Conservation (phyloP, 2,329 filamentous ascomycete genomes). For the Pseudophaeomoniella oleicola region DNA sequence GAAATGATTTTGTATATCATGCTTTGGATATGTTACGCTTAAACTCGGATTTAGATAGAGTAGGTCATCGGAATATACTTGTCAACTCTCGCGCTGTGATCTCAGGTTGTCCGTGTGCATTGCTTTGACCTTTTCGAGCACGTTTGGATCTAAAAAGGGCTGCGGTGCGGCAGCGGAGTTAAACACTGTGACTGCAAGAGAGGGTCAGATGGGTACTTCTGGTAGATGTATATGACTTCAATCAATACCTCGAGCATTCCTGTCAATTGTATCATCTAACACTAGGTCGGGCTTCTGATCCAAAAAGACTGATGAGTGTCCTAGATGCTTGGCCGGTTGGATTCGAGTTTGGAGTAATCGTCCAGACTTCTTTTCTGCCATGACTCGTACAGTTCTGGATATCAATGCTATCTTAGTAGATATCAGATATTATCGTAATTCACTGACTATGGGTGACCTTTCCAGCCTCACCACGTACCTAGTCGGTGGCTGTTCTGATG, state of each 20-base stretch:
- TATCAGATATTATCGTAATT: too few relatives aligned
- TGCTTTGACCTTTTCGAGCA: constrained; percentile 13
- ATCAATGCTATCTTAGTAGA: background rate
- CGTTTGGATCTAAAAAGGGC: constrained; percentile 23
- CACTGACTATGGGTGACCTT: too few relatives aligned
- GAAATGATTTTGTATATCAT: background rate
- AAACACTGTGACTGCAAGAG: constrained; percentile 18
- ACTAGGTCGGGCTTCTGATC: background rate
- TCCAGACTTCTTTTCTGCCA: constrained; percentile 3
- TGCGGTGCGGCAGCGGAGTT: constrained; percentile 19
- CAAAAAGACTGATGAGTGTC: too few relatives aligned
- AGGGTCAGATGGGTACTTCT: too few relatives aligned
- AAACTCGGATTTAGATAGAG: too few relatives aligned
- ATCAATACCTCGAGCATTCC: background rate
- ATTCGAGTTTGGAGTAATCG: background rate
- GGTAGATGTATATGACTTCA: too few relatives aligned
- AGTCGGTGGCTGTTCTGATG: too few relatives aligned
- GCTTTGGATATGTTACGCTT: too few relatives aligned
- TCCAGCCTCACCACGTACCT: too few relatives aligned
- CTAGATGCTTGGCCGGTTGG: background rate
- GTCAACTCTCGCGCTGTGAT: background rate
- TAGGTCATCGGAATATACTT: background rate
- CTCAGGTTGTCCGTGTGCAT: constrained; percentile 1
- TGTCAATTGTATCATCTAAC: background rate
- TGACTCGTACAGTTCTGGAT: constrained; percentile 1